These are phyloP conservation scores for Colletotrichum viniferum DNA, from an alignment of 2,329 filamentous ascomycete species.

Conservation along the genomic window DNA sequence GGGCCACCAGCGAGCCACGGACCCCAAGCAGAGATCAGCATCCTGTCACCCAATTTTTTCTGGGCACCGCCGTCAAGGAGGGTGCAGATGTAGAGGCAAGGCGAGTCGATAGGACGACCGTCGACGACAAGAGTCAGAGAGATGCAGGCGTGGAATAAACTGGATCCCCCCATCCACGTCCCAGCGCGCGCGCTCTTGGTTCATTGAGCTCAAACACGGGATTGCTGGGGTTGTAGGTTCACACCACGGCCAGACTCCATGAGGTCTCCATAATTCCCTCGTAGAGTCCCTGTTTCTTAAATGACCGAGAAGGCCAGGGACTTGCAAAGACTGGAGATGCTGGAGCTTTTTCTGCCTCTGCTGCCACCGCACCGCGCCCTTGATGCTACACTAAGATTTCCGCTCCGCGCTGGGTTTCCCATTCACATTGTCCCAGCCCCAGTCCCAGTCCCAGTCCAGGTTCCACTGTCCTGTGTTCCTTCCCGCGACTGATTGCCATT, in stretches of 20 bases:
- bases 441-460: not conserved
- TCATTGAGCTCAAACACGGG: not conserved
- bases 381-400: not conserved
- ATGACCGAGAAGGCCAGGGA: conserved; percentile 1
- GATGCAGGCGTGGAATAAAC: not conserved
- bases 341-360: not conserved
- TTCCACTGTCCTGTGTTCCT: not conserved
- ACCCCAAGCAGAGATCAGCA: conserved; percentile 5
- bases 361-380: not conserved
- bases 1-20: not conserved
- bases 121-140: not conserved
- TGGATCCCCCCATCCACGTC: not conserved
- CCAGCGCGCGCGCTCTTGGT: not conserved
- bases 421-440: too few species aligned
- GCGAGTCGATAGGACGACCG: not conserved
- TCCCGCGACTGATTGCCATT: not conserved
- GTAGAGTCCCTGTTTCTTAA: conserved; percentile 16
- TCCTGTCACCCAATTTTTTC: conserved; percentile 3
- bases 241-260: not conserved
- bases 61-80: conserved; percentile 9
- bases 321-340: not conserved
- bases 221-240: not conserved
- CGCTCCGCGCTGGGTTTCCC: not conserved
- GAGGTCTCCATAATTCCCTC: not conserved
- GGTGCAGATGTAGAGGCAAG: not conserved